Percentiles rank a stretch among this genome's conserved stretches.
phyloP scores from a whole-genome alignment of 23 red algal genomes.

The Agarophyton chilense region DNA sequence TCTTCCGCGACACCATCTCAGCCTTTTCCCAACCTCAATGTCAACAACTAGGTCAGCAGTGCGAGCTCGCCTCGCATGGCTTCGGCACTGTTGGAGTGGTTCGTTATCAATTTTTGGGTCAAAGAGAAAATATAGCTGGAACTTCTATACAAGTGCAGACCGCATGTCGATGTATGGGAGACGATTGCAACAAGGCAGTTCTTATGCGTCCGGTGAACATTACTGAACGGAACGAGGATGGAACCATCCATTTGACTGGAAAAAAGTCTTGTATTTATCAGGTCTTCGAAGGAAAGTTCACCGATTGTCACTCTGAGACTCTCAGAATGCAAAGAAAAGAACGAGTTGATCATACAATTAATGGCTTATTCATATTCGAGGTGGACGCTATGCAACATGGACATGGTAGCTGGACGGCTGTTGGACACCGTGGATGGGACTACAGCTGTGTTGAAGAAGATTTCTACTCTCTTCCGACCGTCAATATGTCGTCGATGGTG shows the following conservation, averaged over 20 bases:
- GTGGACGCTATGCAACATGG: not conserved
- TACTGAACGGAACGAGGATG: not conserved
- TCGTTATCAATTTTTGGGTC: not conserved
- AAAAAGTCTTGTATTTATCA: conserved; percentile 36
- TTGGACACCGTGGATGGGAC: conserved; percentile 26
- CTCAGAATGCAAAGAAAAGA: not conserved
- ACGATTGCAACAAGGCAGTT: conserved; percentile 24
- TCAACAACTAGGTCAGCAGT: not conserved
- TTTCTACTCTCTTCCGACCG: conserved; percentile 1
- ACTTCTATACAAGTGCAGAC: conserved; percentile 21
- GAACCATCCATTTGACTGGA: not conserved
- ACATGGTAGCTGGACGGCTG: conserved; percentile 12
- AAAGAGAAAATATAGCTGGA: not conserved
- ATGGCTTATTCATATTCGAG: not conserved
- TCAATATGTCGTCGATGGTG: not conserved
- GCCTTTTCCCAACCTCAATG: not conserved
- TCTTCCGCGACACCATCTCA: conserved; percentile 14
- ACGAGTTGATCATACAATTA: too few species aligned
- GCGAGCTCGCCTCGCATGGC: conserved; percentile 9
- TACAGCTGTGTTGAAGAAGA: conserved; percentile 14
- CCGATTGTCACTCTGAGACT: conserved; percentile 35
- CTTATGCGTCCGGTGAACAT: conserved; percentile 45
- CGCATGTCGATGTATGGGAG: conserved; percentile 36
- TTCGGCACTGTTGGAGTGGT: conserved; percentile 54
- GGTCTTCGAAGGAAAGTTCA: not conserved